Percentiles rank a stretch among this genome's conserved stretches.
Conservation (phyloP, 2,329 filamentous ascomycete genomes). For the Pyrenochaeta sp. region DNA sequence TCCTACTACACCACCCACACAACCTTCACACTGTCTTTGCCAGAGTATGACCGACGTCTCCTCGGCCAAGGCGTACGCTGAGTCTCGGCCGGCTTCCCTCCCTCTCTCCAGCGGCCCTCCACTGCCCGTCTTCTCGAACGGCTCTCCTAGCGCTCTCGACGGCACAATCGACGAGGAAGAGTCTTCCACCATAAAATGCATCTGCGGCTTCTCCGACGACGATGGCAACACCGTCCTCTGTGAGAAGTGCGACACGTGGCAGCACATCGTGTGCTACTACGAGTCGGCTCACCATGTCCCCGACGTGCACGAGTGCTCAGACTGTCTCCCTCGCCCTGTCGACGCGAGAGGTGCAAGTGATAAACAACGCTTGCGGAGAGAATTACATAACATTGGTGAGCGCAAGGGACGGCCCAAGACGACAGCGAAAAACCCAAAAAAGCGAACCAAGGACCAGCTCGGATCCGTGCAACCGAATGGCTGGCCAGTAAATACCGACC, state of each 20-base stretch:
- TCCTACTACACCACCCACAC: conserved; percentile 34
- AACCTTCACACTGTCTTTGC: conserved; percentile 31
- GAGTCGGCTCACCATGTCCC: conserved; percentile 74
- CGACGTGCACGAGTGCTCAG: conserved; percentile 83
- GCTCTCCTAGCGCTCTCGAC: conserved; percentile 41
- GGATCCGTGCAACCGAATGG: conserved; percentile 72
- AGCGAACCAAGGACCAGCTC: conserved; percentile 75
- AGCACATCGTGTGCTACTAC: conserved; percentile 98
- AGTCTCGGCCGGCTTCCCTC: conserved; percentile 50
- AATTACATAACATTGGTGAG: conserved; percentile 62
- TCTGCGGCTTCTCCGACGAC: conserved; percentile 91
- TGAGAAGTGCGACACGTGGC: conserved; percentile 95
- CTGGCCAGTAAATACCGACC: conserved; percentile 65
- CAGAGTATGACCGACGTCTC: conserved; percentile 55
- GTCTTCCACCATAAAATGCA: conserved; percentile 96
- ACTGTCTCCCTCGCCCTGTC: conserved; percentile 81
- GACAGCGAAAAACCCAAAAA: conserved; percentile 83
- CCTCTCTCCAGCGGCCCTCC: conserved; percentile 38
- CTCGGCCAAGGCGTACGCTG: conserved; percentile 52
- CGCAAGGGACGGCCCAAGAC: conserved; percentile 77
- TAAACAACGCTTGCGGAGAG: conserved; percentile 69
- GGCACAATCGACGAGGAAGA: conserved; percentile 70
- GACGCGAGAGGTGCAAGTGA: conserved; percentile 78
- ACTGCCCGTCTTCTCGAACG: conserved; percentile 45
- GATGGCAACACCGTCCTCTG: conserved; percentile 98